These are phyloP conservation scores for Amanita fuliginea DNA, from an alignment of 768 basidiomycete species.

Conservation along the genomic window DNA sequence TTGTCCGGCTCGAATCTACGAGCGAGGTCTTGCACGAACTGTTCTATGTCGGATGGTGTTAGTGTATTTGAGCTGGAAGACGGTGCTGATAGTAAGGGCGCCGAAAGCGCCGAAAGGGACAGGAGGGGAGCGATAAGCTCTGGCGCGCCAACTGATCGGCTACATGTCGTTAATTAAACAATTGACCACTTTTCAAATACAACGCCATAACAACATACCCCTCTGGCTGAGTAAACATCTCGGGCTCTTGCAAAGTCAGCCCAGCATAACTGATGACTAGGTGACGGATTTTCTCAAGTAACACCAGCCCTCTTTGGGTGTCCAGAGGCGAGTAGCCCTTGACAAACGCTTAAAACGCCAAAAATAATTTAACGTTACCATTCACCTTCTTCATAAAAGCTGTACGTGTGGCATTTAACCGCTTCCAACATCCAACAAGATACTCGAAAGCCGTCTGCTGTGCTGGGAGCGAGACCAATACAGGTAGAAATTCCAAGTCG, in stretches of 20 bases:
- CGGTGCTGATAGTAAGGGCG: conserved; percentile 46
- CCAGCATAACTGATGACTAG: conserved; percentile 85
- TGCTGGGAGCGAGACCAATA: conserved; percentile 66
- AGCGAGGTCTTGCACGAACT: conserved; percentile 77
- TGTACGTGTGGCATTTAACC: conserved; percentile 48
- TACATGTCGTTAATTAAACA: conserved; percentile 14
- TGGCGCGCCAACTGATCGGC: conserved; percentile 60
- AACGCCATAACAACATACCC: conserved; percentile 38
- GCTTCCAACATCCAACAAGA: conserved; percentile 85
- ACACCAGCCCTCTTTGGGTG: conserved; percentile 43
- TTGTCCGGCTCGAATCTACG: conserved; percentile 70
- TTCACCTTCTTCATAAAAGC: conserved; percentile 56
- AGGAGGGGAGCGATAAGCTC: conserved; percentile 82
- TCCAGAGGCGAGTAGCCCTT: conserved; percentile 56
- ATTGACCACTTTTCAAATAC: background rate
- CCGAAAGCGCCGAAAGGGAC: conserved; percentile 55
- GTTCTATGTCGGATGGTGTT: conserved; percentile 56
- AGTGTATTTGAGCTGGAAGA: conserved; percentile 39
- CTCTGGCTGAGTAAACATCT: conserved; percentile 87
- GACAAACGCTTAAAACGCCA: background rate
- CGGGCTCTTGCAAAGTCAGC: conserved; percentile 80
- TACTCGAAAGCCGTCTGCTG: conserved; percentile 84
- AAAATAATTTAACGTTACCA: background rate
- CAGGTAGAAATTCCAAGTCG: conserved; percentile 64
- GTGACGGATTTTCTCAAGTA: conserved; percentile 72